Evolutionary conservation across 2,329 filamentous ascomycete genomes (phyloP).

Genomic region (Microdochium bolleyi): DNA sequence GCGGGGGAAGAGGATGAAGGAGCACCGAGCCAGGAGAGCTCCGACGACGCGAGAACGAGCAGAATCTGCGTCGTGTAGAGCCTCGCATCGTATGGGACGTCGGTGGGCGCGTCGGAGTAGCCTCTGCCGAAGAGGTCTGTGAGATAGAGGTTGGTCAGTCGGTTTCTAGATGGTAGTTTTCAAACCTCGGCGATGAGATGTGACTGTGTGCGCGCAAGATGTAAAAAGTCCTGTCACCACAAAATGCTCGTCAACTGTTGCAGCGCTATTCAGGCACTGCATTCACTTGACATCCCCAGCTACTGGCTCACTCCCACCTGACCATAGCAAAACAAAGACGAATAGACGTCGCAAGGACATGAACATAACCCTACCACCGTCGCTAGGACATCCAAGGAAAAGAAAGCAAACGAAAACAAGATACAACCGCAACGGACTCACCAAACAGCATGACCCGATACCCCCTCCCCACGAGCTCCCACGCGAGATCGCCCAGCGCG

Average conservation of each 20-base stretch:
- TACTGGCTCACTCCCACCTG: too few species aligned
- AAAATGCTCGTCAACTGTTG: too few species aligned
- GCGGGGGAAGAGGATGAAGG: neutral
- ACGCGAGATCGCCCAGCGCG: constrained; percentile 57
- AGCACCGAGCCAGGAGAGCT: constrained; percentile 38
- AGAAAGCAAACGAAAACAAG: constrained; percentile 1
- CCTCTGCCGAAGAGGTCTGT: constrained; percentile 69
- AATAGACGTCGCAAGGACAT: too few species aligned
- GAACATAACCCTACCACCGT: too few species aligned
- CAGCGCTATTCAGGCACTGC: too few species aligned
- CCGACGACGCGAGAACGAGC: constrained; percentile 56
- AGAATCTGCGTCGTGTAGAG: constrained; percentile 62
- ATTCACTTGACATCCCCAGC: too few species aligned
- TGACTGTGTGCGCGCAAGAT: too few species aligned
- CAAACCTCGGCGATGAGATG: too few species aligned
- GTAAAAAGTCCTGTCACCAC: too few species aligned
- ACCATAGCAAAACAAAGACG: too few species aligned
- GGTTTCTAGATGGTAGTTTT: too few species aligned
- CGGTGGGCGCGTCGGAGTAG: constrained; percentile 61
- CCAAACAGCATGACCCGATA: constrained; percentile 75
- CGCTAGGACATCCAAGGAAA: neutral
- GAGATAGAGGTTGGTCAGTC: neutral
- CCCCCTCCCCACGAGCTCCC: constrained; percentile 55
- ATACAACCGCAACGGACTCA: constrained; percentile 23
- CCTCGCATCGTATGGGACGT: constrained; percentile 51